Percentiles rank a stretch among this genome's conserved stretches.
phyloP scores from a whole-genome alignment of 306 rosid species.

The Dalbergia cultrata region DNA sequence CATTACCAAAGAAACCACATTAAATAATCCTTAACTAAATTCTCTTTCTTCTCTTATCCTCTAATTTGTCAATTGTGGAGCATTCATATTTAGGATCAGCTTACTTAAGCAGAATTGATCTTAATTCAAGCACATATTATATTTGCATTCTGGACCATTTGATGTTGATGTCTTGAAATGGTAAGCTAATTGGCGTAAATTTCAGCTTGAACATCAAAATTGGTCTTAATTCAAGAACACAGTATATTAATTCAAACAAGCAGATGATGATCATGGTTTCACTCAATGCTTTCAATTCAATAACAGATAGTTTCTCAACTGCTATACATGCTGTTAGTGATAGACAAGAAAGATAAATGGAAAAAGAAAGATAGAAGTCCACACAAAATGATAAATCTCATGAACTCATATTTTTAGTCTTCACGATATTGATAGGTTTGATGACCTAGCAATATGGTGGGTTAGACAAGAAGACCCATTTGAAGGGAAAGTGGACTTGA shows the following conservation, averaged over 20 bases:
- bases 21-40: too few relatives aligned
- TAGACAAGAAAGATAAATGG: background rate
- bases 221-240: background rate
- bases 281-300: background rate
- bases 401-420: background rate
- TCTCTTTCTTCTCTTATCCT: too few relatives aligned
- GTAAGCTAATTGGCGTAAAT: background rate
- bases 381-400: background rate
- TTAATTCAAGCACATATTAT: too few relatives aligned
- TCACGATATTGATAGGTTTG: background rate
- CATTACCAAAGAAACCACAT: too few relatives aligned
- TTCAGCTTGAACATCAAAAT: background rate
- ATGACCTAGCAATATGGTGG: background rate
- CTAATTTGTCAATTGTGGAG: too few relatives aligned
- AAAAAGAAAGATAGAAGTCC: background rate
- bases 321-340: background rate
- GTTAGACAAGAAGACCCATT: constrained; percentile 8
- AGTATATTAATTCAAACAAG: background rate
- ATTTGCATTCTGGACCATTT: too few relatives aligned
- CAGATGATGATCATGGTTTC: background rate
- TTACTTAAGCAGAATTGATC: too few relatives aligned
- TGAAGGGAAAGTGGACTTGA: constrained; percentile 5
- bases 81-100: too few relatives aligned
- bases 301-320: background rate
- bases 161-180: background rate